These are phyloP conservation scores for Arachnopeziza araneosa DNA, from an alignment of 2,329 filamentous ascomycete species.

Conservation along the genomic window DNA sequence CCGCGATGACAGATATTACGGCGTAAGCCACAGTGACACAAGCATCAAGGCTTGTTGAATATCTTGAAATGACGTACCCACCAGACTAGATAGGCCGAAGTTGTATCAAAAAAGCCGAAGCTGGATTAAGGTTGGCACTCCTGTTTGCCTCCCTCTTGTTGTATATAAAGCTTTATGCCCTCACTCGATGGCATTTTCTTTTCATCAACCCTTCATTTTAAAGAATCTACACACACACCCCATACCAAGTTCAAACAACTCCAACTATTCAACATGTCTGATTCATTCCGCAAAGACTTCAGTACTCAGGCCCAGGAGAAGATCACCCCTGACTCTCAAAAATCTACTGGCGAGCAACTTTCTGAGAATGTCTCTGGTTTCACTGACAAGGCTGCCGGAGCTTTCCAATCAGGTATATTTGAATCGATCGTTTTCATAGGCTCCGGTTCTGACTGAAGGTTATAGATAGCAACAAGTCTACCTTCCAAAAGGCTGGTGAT, in stretches of 20 bases:
- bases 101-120: background rate
- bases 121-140: background rate
- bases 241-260: slow-evolving; percentile 10
- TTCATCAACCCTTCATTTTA: background rate
- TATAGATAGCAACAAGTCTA: slow-evolving; percentile 36
- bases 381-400: slow-evolving; percentile 41
- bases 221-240: slow-evolving; percentile 9
- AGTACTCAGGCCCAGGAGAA: slow-evolving; percentile 44
- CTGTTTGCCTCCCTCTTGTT: background rate
- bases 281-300: slow-evolving; percentile 42
- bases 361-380: slow-evolving; percentile 39
- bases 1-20: background rate
- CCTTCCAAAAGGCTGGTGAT: slow-evolving; percentile 42
- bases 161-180: background rate
- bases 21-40: background rate
- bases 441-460: background rate
- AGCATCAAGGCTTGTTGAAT: background rate
- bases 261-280: slow-evolving; percentile 39
- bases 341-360: slow-evolving; percentile 36
- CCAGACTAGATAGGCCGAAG: background rate
- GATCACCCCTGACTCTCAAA: slow-evolving; percentile 49
- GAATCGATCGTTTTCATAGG: slow-evolving; percentile 18
- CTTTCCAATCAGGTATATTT: slow-evolving; percentile 39
- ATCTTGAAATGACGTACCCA: background rate
- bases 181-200: background rate